Evolutionary conservation across 306 rosid genomes (phyloP), one percentile per base, ranked within the genome.

Genomic region (Vigna reflexopilosa): DNA sequence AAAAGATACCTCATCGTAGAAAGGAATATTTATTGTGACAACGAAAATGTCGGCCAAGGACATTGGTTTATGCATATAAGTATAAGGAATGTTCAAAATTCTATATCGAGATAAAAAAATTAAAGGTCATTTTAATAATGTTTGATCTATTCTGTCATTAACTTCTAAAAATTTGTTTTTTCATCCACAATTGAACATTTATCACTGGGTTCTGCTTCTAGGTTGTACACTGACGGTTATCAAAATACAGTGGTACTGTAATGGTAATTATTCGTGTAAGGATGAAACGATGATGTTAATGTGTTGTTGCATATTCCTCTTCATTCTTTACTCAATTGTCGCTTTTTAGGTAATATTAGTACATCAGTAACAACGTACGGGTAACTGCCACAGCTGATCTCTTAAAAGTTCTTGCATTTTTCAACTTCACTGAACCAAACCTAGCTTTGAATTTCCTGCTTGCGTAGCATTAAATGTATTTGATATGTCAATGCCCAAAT

Each of bases 1-100:
- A 36, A 13, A 67, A 77, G 81, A 67, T 42, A 16, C 45, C 30
- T 45, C 5, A 50, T 16, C 15, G 19, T 24, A 50, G 34, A 12
- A 36, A 69, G 32, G 64, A 70, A 70, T 36, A 59, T 79, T 79
- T 48, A 58, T 47, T 79, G 65, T 61, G 72, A 79, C 38, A 32
- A 70, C 1, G 45, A 47, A 69, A 68, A 16, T 55, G 54, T 26
- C 50, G 32, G 63, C 19, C 63, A 47, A 22, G 34, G 28, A 61
- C 22, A 45, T 49, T 2, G 16, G 67, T 24, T 28, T 26, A 42
- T 52, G 67, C 51, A 52, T 50, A 42, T 66, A 72, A 54, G 74
- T 26, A 26, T 26, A 26, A 26, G 28, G 28, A 26, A 26, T 26
- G 28, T 2, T 26, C 28, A 26, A 26, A 24, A 24, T 24, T 24